These are phyloP conservation scores for Coniochaeta pulveracea DNA, from an alignment of 2,329 filamentous ascomycete genomes.

Conservation along the genomic window DNA sequence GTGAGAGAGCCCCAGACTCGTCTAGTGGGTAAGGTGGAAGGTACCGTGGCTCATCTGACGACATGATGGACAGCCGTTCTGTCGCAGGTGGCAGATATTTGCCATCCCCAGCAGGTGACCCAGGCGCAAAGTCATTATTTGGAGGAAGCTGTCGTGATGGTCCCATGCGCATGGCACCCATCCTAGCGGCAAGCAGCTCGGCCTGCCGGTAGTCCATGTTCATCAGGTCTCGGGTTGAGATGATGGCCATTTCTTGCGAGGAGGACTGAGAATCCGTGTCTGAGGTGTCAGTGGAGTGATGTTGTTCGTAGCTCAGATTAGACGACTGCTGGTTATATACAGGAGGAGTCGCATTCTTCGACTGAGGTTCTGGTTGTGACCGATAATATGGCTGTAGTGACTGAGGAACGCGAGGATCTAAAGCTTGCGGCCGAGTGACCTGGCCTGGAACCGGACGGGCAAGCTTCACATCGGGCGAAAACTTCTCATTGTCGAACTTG, in stretches of 20 bases:
- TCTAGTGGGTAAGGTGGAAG: constrained; percentile 20
- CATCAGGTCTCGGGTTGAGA: constrained; percentile 44
- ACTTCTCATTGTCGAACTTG: constrained; percentile 27
- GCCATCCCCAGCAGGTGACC: constrained; percentile 18
- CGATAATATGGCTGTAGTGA: constrained; percentile 10
- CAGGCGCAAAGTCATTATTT: constrained; percentile 25
- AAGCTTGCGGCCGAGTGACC: constrained; percentile 14
- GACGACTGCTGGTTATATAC: constrained; percentile 7
- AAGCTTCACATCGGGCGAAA: constrained; percentile 25
- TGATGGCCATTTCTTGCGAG: constrained; percentile 29
- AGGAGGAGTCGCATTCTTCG: too few relatives aligned
- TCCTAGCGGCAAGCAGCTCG: constrained; percentile 28
- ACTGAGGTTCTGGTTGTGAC: too few relatives aligned
- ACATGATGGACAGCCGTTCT: constrained; percentile 18
- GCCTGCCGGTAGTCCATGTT: constrained; percentile 25
- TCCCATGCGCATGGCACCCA: constrained; percentile 27
- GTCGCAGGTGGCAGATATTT: constrained; percentile 23
- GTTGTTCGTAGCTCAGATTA: constrained; percentile 15
- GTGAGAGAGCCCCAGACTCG: constrained; percentile 10
- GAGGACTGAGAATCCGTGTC: constrained; percentile 24
- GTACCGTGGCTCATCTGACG: constrained; percentile 28
- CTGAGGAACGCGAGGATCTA: constrained; percentile 9
- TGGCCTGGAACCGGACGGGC: constrained; percentile 13
- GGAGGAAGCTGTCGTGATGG: constrained; percentile 17
- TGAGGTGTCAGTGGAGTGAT: constrained; percentile 19